These are phyloP conservation scores for Calonectria ilicicola DNA, from an alignment of 2,329 filamentous ascomycete species.

Conservation along the genomic window DNA sequence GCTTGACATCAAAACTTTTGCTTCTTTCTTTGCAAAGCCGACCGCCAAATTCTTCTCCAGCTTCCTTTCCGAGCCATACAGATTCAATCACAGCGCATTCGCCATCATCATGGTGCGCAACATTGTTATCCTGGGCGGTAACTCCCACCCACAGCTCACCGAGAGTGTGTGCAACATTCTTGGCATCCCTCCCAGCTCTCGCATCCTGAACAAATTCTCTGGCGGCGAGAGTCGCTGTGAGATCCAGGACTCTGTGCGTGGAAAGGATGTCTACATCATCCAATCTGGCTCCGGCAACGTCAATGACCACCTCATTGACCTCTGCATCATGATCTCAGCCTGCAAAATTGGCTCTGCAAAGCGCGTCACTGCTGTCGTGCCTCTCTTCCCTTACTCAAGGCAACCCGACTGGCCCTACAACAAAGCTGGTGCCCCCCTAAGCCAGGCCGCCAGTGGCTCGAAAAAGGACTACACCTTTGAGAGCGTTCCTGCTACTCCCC, in stretches of 20 bases:
- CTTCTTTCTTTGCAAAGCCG: constrained; percentile 25
- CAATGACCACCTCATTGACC: constrained; percentile 96
- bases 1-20: constrained; percentile 39
- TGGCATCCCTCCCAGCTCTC: constrained; percentile 85
- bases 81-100: constrained; percentile 26
- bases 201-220: constrained; percentile 91
- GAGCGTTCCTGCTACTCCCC: constrained; percentile 88
- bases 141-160: constrained; percentile 89
- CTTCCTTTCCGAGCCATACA: constrained; percentile 16
- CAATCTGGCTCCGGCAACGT: constrained; percentile 93
- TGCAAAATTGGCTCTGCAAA: constrained; percentile 95
- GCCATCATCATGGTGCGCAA: constrained; percentile 83
- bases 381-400: constrained; percentile 95
- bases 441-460: constrained; percentile 65
- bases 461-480: constrained; percentile 86
- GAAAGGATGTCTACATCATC: constrained; percentile 99
- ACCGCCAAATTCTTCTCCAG: constrained; percentile 11
- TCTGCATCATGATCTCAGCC: constrained; percentile 98
- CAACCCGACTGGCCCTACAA: constrained; percentile 98
- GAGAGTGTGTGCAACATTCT: constrained; percentile 90
- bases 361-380: constrained; percentile 92
- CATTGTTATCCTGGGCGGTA: constrained; percentile 92
- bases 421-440: constrained; percentile 90
- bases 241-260: constrained; percentile 95
- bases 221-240: constrained; percentile 96